Evolutionary conservation across 306 rosid species (phyloP), one percentile per base, ranked within the genome.

Genomic region (Cotoneaster glaucophyllus): DNA sequence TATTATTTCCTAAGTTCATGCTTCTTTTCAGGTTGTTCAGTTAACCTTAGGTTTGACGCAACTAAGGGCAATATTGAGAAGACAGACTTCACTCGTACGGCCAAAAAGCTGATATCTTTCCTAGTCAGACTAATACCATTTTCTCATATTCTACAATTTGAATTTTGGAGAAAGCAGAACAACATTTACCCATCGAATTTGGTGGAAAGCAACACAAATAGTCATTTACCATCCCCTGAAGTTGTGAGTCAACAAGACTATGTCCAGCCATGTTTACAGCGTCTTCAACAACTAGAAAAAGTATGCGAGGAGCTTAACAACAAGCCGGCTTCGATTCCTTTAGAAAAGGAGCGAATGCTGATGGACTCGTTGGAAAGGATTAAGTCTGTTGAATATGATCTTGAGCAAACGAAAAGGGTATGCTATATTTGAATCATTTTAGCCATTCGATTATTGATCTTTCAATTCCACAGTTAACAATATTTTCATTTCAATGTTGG

Each of bases 381-480:
- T 52, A 95, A 92, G 81, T 90, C 82, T 4, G 97, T 90, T 68
- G 99, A 95, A 83, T 80, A 86, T 64, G 99, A 95, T 81, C 91
- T 95, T 21, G 97, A 95, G 78, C 90, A 83, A 86, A 95, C 99
- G 32, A 95, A 95, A 87, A 83, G 88, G 83, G 99, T 95, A 90
- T 56, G 91, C 65, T 54, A 80, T 79, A 74, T 52, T 57, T 71
- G 50, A 69, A 64, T 56, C 62, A 37, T 21, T 45, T 64, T 62
- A 21, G 67, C 78, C 14, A 72, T 68, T 44, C 65, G 68, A 41
- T 59, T 59, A 10, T 34, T 69, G 8, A 59, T 57, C 70, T 70
- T 25, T 56, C 67, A 69, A 61, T 77, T 67, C 50, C 54, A 37
- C 34, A 59, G 61, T 64, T 66, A 69, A 56, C 13, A 8, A 79